These are phyloP conservation scores for Durusdinium trenchii DNA, from an alignment of 73 alveolate genomes.

Conservation along the genomic window DNA sequence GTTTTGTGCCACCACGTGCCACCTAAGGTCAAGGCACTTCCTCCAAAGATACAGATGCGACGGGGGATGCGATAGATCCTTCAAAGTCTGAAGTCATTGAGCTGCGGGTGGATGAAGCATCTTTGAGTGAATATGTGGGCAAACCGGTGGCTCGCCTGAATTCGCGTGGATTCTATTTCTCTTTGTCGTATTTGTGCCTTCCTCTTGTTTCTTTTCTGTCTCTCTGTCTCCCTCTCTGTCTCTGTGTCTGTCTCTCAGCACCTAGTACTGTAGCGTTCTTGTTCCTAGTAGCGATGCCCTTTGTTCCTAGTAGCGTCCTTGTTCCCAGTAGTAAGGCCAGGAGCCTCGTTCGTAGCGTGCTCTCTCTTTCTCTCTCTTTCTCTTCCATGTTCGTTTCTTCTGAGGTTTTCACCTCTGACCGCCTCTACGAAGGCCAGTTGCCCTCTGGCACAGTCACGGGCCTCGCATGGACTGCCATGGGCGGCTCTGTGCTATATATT, in stretches of 20 bases:
- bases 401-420: conserved; percentile 91
- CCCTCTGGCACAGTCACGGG: conserved; percentile 97
- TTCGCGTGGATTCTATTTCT: not conserved
- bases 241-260: too few relatives aligned
- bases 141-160: conserved; percentile 36
- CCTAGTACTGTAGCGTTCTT: too few relatives aligned
- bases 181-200: not conserved
- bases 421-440: conserved; percentile 64
- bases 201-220: conserved; percentile 37
- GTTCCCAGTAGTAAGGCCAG: too few relatives aligned
- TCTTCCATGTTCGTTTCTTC: not conserved
- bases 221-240: too few relatives aligned
- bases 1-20: too few relatives aligned
- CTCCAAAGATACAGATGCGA: not conserved
- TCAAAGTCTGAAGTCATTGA: not conserved
- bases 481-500: conserved; percentile 96
- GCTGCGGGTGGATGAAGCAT: conserved; percentile 62
- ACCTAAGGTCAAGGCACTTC: not conserved
- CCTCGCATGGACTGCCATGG: conserved; percentile 97
- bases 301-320: too few relatives aligned
- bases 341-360: too few relatives aligned
- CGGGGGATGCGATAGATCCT: not conserved
- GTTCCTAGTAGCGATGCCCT: too few relatives aligned
- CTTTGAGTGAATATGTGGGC: conserved; percentile 82
- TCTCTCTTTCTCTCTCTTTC: not conserved